Evolutionary conservation across 306 rosid species (phyloP).

Genomic region (Malus fusca): DNA sequence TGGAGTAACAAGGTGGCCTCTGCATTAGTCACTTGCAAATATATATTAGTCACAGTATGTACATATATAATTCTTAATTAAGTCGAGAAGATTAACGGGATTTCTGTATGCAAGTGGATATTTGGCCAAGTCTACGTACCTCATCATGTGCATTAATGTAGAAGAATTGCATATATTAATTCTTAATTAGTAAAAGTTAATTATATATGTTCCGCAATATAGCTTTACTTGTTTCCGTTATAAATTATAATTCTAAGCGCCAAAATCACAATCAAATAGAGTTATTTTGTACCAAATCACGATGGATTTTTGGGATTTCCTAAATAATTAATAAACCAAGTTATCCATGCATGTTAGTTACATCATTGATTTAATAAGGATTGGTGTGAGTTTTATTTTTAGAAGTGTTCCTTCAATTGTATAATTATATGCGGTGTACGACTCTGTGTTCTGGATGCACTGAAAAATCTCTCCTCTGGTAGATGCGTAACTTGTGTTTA

Average conservation of each 20-base stretch:
- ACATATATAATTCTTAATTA: not conserved
- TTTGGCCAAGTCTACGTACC: not conserved
- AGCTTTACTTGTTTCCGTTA: not conserved
- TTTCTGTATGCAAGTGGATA: not conserved
- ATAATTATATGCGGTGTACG: no score
- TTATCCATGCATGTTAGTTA: constrained; percentile 11
- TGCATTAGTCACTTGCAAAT: not conserved
- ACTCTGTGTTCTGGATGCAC: accelerated
- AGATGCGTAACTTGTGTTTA: not conserved
- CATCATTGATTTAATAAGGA: not conserved
- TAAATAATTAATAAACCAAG: not conserved
- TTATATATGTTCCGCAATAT: not conserved
- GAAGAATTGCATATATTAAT: not conserved
- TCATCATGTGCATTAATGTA: not conserved
- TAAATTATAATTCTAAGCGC: not conserved
- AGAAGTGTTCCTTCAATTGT: no score
- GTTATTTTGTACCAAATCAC: not conserved
- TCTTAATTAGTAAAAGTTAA: not conserved
- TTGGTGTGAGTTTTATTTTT: no score
- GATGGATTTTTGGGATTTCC: not conserved
- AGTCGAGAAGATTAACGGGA: not conserved
- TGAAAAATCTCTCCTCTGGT: no score
- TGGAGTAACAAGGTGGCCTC: constrained; percentile 25
- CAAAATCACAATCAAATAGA: not conserved
- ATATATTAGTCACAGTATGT: not conserved